Evolutionary conservation across 176 grass and related monocot species (phyloP).

Genomic region (Echinochloa phyllopogon): DNA sequence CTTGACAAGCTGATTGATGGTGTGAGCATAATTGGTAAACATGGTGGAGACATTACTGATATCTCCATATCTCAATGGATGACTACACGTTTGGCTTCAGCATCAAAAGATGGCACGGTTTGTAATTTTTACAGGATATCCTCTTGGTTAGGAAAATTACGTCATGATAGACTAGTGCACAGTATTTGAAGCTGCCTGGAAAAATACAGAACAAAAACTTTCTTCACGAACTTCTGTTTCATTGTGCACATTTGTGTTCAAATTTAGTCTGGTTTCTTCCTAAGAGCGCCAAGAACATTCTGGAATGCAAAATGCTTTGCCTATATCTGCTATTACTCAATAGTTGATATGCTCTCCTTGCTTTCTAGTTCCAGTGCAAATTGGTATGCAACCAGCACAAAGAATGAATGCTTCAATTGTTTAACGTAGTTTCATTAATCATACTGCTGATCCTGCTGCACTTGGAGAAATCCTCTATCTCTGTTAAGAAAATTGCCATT

Average conservation of each 20-base stretch:
- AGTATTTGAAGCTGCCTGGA: slow-evolving; percentile 14
- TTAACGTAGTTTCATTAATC: background rate
- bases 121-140: slow-evolving; percentile 37
- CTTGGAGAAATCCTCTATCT: background rate
- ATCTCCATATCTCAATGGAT: slow-evolving; percentile 98
- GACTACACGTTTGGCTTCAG: slow-evolving; percentile 86
- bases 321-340: background rate
- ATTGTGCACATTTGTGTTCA: background rate
- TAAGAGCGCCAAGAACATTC: background rate
- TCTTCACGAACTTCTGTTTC: background rate
- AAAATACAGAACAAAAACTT: slow-evolving; percentile 12
- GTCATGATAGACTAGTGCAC: background rate
- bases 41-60: slow-evolving; percentile 83
- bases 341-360: background rate
- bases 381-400: background rate
- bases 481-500: background rate
- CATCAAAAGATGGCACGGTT: slow-evolving; percentile 97
- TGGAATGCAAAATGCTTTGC: background rate
- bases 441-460: background rate
- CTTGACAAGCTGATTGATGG: slow-evolving; percentile 79
- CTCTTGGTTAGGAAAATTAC: slow-evolving; percentile 33
- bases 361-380: background rate
- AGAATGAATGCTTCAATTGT: background rate
- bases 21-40: slow-evolving; percentile 81
- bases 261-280: background rate